A percentile compares a stretch with the other conserved stretches of the same genome.
Conservation (phyloP, 345 rosid species). For the Eucalyptus pauciflora region DNA sequence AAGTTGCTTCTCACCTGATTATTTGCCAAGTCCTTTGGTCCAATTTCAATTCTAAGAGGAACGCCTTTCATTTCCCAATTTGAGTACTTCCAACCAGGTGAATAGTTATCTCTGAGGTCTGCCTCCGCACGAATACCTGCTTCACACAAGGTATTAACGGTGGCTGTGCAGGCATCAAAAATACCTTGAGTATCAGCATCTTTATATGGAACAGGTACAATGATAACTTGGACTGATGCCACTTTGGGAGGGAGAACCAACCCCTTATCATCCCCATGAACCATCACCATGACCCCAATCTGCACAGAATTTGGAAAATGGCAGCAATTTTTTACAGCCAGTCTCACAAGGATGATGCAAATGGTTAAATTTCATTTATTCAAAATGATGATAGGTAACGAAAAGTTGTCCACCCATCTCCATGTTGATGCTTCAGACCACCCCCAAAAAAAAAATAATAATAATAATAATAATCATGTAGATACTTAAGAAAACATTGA, state of each 20-base stretch:
- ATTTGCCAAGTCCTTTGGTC: conserved; percentile 84
- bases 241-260: conserved; percentile 92
- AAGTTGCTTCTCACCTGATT: conserved; percentile 40
- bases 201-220: conserved; percentile 90
- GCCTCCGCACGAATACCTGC: conserved; percentile 78
- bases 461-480: neutral
- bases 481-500: neutral
- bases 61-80: conserved; percentile 99
- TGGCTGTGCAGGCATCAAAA: conserved; percentile 70
- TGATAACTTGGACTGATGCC: conserved; percentile 76
- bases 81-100: conserved; percentile 99
- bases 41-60: conserved; percentile 93
- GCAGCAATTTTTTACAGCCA: neutral
- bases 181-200: conserved; percentile 86
- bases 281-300: conserved; percentile 99
- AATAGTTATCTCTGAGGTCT: conserved; percentile 83
- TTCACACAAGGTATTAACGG: conserved; percentile 44
- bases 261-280: conserved; percentile 92
- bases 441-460: neutral
- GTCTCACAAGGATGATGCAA: neutral
- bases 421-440: neutral
- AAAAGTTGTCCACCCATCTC: neutral
- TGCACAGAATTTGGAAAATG: neutral
- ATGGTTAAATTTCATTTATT: neutral
- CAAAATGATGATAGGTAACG: neutral